These are phyloP conservation scores for Brasenia schreberi DNA, from an alignment of 164 flowering plant species.

Conservation along the genomic window DNA sequence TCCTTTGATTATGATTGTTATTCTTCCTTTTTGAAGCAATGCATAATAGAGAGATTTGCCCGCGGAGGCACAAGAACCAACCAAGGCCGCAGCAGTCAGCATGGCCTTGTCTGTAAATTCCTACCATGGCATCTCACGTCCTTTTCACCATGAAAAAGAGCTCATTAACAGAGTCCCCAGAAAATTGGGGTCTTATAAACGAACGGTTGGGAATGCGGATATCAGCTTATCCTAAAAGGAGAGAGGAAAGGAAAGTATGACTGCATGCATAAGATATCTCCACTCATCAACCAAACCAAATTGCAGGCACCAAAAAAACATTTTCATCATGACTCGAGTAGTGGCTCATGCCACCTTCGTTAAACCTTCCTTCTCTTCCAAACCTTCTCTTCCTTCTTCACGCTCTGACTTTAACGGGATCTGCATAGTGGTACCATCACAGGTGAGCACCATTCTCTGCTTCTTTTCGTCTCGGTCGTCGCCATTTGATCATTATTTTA, in stretches of 20 bases:
- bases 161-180: not conserved
- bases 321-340: slow-evolving; percentile 41
- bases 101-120: no score
- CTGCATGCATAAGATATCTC: not conserved
- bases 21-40: no score
- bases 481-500: no score
- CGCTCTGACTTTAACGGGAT: slow-evolving; percentile 73
- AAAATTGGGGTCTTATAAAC: slow-evolving; percentile 6
- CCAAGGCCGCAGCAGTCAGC: no score
- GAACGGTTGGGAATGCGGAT: slow-evolving; percentile 37
- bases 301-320: not conserved
- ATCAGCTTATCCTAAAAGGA: slow-evolving; percentile 40
- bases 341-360: slow-evolving; percentile 29
- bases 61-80: no score
- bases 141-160: not conserved
- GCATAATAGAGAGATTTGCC: no score
- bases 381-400: slow-evolving; percentile 24
- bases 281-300: slow-evolving; percentile 1
- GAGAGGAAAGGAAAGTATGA: slow-evolving; percentile 2
- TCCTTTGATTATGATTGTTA: no score
- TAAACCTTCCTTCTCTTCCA: slow-evolving; percentile 24
- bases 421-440: slow-evolving; percentile 32
- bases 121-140: not conserved
- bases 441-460: slow-evolving; percentile 26
- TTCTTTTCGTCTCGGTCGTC: no score